Base-by-base conservation (phyloP, 495 filamentous ascomycete species). In the Aspergillus sclerotioniger region DNA sequence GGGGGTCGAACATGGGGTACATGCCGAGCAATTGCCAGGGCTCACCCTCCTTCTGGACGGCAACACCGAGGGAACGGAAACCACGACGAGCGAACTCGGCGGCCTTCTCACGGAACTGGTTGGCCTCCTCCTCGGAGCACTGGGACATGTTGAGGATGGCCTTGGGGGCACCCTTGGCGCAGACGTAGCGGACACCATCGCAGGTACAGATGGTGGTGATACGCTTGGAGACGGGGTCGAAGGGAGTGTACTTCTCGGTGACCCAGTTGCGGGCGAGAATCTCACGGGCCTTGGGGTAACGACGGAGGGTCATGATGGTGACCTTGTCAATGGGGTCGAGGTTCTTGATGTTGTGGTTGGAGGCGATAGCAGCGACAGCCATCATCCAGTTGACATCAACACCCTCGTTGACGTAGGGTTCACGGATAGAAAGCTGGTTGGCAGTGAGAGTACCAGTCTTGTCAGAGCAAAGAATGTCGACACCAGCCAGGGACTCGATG, bases 311-410 rank as follows among this genome's bases (percentile, higher is more conserved):
- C 54, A 89, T 80, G 63, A 89, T 84, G 21, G 86, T 90, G 60
- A 89, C 84, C 72, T 90, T 90, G 74, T 90, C 87, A 70, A 90
- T 89, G 64, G 86, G 87, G 68, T 90, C 86, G 49, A 90, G 80
- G 65, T 86, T 87, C 78, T 89, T 90, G 71, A 87, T 76, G 75
- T 89, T 90, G 76, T 90, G 86, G 57, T 86, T 89, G 45, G 87
- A 90, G 57, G 87, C 87, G 53, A 90, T 81, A 59, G 85, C 87
- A 49, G 87, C 86, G 58, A 87, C 84, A 58, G 86, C 85, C 85
- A 90, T 88, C 85, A 89, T 88, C 86, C 86, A 90, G 77, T 89
- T 86, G 72, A 89, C 82, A 76, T 88, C 86, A 64, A 87, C 81
- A 70, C 86, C 87, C 74, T 89, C 86, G 57, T 84, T 81, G 69